phyloP scores from a whole-genome alignment of 345 rosid genomes.

The Brassica cretica region DNA sequence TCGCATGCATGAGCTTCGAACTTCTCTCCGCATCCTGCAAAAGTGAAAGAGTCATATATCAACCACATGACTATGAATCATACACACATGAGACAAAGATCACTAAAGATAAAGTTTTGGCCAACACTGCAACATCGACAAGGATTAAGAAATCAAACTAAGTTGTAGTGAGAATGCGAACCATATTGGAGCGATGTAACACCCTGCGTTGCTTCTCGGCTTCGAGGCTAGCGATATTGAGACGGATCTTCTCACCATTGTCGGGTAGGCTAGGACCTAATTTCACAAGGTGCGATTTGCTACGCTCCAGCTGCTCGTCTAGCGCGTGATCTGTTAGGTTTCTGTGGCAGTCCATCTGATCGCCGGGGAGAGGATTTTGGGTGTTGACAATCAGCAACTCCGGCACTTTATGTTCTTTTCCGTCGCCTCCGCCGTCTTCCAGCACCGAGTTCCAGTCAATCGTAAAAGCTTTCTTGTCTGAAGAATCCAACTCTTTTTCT shows the following conservation, averaged over 20 bases:
- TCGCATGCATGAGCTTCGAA: constrained; percentile 33
- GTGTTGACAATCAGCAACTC: constrained; percentile 30
- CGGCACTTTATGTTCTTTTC: constrained; percentile 38
- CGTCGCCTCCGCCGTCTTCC: not conserved
- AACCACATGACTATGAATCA: not conserved
- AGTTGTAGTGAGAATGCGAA: constrained; percentile 11
- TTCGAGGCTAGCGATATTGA: constrained; percentile 37
- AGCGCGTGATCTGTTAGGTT: constrained; percentile 44
- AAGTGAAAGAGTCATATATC: not conserved
- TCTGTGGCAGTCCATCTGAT: constrained; percentile 33
- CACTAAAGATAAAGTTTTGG: not conserved
- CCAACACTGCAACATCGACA: not conserved
- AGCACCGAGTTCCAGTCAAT: constrained; percentile 48
- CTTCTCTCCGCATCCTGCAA: constrained; percentile 52
- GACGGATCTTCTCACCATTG: constrained; percentile 52
- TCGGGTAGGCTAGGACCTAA: constrained; percentile 39
- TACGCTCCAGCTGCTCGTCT: constrained; percentile 39
- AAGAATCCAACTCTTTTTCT: not conserved
- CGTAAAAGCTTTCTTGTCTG: constrained; percentile 36
- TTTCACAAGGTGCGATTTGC: not conserved
- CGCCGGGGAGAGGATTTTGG: constrained; percentile 24
- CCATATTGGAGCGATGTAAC: constrained; percentile 38
- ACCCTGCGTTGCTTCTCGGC: constrained; percentile 55
- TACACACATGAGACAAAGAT: not conserved
- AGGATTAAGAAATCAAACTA: not conserved